Conservation (phyloP, 2,329 filamentous ascomycete species). For the Trichoderma asperellum region DNA sequence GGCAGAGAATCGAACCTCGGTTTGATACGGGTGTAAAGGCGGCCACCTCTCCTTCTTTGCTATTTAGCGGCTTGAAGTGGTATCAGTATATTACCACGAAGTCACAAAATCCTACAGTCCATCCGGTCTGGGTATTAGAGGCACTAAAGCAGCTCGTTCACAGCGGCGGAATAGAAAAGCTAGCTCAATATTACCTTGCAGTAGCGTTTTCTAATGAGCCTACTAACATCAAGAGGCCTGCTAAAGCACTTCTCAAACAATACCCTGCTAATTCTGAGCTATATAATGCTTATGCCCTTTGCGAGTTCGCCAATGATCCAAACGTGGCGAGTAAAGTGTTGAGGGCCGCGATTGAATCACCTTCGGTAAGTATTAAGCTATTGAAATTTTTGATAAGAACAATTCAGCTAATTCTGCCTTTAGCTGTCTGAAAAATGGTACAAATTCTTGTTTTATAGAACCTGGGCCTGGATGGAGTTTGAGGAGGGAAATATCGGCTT, state of each 20-base stretch:
- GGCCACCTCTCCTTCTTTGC: conserved; percentile 51
- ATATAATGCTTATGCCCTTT: conserved; percentile 78
- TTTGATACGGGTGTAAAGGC: conserved; percentile 40
- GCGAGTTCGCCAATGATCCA: conserved; percentile 62
- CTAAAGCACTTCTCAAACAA: conserved; percentile 73
- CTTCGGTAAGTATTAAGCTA: conserved; percentile 37
- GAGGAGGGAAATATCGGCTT: conserved; percentile 40
- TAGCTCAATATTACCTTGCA: conserved; percentile 73
- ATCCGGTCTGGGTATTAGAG: conserved; percentile 55
- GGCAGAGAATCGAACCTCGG: conserved; percentile 34
- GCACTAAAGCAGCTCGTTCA: conserved; percentile 64
- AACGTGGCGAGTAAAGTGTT: conserved; percentile 68
- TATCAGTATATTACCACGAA: conserved; percentile 49
- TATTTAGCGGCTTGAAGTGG: conserved; percentile 54
- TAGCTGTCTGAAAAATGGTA: conserved; percentile 33
- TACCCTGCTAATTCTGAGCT: conserved; percentile 66
- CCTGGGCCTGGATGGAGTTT: conserved; percentile 72
- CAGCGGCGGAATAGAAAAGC: conserved; percentile 34
- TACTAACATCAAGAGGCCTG: conserved; percentile 65
- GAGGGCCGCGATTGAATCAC: conserved; percentile 59
- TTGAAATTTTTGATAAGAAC: background rate
- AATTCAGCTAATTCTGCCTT: conserved; percentile 24
- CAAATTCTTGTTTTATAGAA: conserved; percentile 56
- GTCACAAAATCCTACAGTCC: conserved; percentile 34
- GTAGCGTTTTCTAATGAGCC: conserved; percentile 63